These are phyloP conservation scores for Canna indica DNA, from an alignment of 176 grass and related monocot genomes.

Conservation along the genomic window DNA sequence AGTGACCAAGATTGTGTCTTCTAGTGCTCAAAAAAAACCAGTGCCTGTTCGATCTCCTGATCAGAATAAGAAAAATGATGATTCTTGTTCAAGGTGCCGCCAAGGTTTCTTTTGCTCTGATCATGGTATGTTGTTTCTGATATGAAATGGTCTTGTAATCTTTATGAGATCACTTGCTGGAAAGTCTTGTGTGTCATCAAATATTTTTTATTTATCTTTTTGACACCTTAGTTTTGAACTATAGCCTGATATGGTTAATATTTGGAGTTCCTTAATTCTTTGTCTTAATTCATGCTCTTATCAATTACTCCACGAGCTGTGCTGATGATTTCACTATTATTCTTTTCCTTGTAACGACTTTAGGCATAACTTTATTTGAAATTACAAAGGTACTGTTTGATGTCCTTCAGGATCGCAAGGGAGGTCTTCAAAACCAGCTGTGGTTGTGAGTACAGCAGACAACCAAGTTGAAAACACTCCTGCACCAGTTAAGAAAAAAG, in stretches of 20 bases:
- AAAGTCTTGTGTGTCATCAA: neutral
- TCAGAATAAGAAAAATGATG: constrained; percentile 34
- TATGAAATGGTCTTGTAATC: constrained; percentile 1
- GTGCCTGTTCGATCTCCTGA: constrained; percentile 32
- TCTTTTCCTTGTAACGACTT: too few relatives aligned
- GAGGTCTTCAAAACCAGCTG: constrained; percentile 38
- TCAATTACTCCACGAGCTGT: too few relatives aligned
- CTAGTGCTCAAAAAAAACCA: constrained; percentile 35
- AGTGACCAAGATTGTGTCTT: constrained; percentile 46
- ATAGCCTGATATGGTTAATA: too few relatives aligned
- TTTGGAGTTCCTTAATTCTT: too few relatives aligned
- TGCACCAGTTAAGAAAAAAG: constrained; percentile 45
- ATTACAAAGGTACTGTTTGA: neutral
- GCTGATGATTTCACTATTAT: too few relatives aligned
- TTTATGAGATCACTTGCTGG: neutral
- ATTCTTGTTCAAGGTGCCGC: constrained; percentile 63
- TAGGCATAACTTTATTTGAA: too few relatives aligned
- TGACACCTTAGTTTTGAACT: neutral
- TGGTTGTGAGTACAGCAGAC: constrained; percentile 3
- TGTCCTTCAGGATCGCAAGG: constrained; percentile 62
- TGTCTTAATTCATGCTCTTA: too few relatives aligned
- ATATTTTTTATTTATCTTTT: neutral
- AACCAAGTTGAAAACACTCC: constrained; percentile 29
- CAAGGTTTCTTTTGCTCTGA: constrained; percentile 98
- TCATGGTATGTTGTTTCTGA: constrained; percentile 54